Evolutionary conservation across 495 filamentous ascomycete species (phyloP), one percentile per base, ranked within the genome.

Genomic region (Paragyromitra xinjiangensis): DNA sequence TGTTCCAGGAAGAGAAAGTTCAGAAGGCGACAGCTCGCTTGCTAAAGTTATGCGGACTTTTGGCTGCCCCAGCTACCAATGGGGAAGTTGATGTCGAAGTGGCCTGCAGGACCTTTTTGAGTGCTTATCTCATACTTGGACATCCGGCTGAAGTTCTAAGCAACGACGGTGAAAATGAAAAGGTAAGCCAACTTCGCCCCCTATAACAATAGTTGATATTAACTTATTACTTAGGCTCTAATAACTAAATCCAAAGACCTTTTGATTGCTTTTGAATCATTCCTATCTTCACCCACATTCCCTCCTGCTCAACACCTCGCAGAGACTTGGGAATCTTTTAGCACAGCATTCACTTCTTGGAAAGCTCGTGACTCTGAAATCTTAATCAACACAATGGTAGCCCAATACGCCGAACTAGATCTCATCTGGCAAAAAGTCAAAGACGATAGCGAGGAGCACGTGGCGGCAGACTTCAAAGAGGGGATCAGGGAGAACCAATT

Each of bases 381-480:
- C 3, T 84, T 99, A 42, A 91, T 98, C 70, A 92, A 96, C 75
- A 93, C 95, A 65, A 98, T 99, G 95, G 87, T 98, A 29, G 91
- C 94, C 58, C 94, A 97, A 82, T 98, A 97, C 83, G 92, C 97
- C 40, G 95, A 97, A 83, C 86, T 99, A 19, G 95, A 99, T 82
- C 89, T 94, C 29, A 99, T 99, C 42, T 97, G 94, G 91, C 94
- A 97, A 82, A 94, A 93, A 8, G 95, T 98, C 81, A 98, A 98
- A 79, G 90, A 96, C 82, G 92, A 95, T 75, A 91, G 88, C 22
- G 91, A 92, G 50, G 92, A 91, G n/a, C 90, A 90, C 26, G 95
- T 97, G 34, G 90, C 94, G 48, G 90, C 91, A 53, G 94, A 97
- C 63, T 99, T 98, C 83, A 90, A 90, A 71, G 90, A 97, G 81